A percentile compares a stretch with the other conserved stretches of the same genome.
Conservation (phyloP, 1,139 yeast species). For the Sugiyamaella grinbergsii region DNA sequence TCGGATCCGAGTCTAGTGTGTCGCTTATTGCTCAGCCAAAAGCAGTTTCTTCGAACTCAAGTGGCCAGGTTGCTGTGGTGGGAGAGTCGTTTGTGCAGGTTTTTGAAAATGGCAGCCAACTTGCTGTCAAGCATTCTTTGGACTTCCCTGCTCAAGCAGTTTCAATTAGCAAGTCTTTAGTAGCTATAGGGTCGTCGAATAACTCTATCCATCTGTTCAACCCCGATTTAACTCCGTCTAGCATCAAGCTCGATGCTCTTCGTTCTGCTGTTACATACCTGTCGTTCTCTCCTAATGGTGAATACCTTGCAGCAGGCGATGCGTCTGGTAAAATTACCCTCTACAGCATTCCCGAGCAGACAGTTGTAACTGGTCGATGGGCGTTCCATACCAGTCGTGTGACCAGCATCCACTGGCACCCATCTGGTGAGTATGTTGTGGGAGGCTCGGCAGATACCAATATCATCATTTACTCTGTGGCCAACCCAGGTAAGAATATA, state of each 20-base stretch:
- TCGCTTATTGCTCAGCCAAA: slow-evolving; percentile 60
- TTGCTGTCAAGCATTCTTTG: slow-evolving; percentile 21
- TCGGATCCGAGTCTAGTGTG: slow-evolving; percentile 41
- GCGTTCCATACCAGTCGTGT: slow-evolving; percentile 88
- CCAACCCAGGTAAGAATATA: slow-evolving; percentile 72
- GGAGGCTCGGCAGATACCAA: slow-evolving; percentile 86
- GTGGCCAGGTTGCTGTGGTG: slow-evolving; percentile 46
- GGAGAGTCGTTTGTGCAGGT: slow-evolving; percentile 52
- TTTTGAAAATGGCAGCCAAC: slow-evolving; percentile 38
- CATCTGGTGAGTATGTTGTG: slow-evolving; percentile 68
- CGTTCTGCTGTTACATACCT: slow-evolving; percentile 65
- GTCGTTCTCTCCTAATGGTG: slow-evolving; percentile 70
- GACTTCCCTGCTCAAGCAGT: slow-evolving; percentile 32
- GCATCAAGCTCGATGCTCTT: slow-evolving; percentile 50
- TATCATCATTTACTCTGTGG: slow-evolving; percentile 75
- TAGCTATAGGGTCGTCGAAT: slow-evolving; percentile 38
- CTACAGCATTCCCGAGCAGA: slow-evolving; percentile 57
- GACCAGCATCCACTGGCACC: slow-evolving; percentile 75
- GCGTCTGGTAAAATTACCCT: slow-evolving; percentile 78
- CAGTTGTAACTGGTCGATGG: slow-evolving; percentile 86
- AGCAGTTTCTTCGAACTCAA: slow-evolving; percentile 46
- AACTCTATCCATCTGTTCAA: slow-evolving; percentile 30
- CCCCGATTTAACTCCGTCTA: slow-evolving; percentile 23
- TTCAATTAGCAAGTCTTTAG: slow-evolving; percentile 35
- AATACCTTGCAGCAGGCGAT: slow-evolving; percentile 81